These are phyloP conservation scores for Amanita brunnescens DNA, from an alignment of 768 basidiomycete genomes.

Conservation along the genomic window DNA sequence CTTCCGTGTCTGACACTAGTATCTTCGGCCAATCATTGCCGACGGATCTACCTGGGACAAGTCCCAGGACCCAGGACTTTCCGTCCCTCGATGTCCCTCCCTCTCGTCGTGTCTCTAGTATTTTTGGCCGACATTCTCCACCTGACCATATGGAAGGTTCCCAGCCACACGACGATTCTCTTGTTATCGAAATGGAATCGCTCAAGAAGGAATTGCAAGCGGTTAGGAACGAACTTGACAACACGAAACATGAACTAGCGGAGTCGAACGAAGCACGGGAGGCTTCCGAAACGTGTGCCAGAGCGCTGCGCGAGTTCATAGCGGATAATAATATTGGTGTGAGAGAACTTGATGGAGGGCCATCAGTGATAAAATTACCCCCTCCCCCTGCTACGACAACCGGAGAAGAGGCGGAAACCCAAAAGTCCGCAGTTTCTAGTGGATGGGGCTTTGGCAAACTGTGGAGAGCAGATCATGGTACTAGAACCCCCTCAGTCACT, in stretches of 20 bases:
- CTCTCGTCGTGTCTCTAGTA: slow-evolving; percentile 38
- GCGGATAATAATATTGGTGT: slow-evolving; percentile 60
- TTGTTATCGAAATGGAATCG: slow-evolving; percentile 39
- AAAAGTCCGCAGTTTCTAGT: slow-evolving; percentile 23
- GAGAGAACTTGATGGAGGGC: slow-evolving; percentile 7
- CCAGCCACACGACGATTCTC: slow-evolving; percentile 10
- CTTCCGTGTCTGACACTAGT: slow-evolving; percentile 62
- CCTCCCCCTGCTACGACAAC: slow-evolving; percentile 31
- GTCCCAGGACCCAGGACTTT: slow-evolving; percentile 25
- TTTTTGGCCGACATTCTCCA: slow-evolving; percentile 45
- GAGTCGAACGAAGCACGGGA: slow-evolving; percentile 80
- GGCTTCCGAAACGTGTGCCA: slow-evolving; percentile 81
- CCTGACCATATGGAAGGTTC: slow-evolving; percentile 16
- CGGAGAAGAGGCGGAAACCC: slow-evolving; percentile 24
- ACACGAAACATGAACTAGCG: slow-evolving; percentile 53
- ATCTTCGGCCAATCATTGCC: slow-evolving; percentile 19
- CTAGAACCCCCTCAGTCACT: slow-evolving; percentile 4
- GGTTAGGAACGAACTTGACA: slow-evolving; percentile 53
- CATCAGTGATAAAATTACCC: slow-evolving; percentile 28
- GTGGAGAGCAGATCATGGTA: slow-evolving; percentile 29
- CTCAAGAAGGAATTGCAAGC: slow-evolving; percentile 51
- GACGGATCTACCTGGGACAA: slow-evolving; percentile 24
- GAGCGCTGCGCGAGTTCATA: slow-evolving; percentile 76
- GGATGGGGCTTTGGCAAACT: slow-evolving; percentile 63
- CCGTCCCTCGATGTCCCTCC: slow-evolving; percentile 14